phyloP scores from a whole-genome alignment of 2,329 filamentous ascomycete genomes.

The Colletotrichum graminicola region DNA sequence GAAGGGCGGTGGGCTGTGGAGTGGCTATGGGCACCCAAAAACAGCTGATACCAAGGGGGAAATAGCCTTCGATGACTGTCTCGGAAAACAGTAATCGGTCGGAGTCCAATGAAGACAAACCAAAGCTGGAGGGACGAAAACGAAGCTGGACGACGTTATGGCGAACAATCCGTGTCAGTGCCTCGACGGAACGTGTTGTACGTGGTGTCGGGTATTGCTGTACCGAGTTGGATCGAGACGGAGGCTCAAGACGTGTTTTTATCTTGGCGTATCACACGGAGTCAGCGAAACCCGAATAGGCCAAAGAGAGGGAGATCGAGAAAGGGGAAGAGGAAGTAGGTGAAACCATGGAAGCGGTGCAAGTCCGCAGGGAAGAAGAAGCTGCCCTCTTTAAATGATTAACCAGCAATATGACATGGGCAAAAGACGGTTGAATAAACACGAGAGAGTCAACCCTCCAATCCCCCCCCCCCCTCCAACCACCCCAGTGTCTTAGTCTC shows the following conservation, averaged over 20 bases:
- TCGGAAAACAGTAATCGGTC: constrained; percentile 3
- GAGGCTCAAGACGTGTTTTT: not conserved
- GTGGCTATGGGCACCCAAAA: not conserved
- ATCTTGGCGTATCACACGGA: not conserved
- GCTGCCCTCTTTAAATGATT: constrained; percentile 30
- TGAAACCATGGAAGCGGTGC: not conserved
- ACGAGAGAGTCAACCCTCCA: not conserved
- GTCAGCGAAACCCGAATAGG: not conserved
- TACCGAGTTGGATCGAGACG: not conserved
- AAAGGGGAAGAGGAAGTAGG: not conserved
- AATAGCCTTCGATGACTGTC: constrained; percentile 4
- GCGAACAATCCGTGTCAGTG: constrained; percentile 6
- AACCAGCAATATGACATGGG: not conserved
- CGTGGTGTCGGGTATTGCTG: not conserved
- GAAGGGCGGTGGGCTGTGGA: not conserved
- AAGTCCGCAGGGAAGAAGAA: not conserved
- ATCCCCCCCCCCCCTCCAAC: not conserved
- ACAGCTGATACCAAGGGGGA: constrained; percentile 15
- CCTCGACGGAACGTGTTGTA: not conserved
- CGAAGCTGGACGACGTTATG: constrained; percentile 13
- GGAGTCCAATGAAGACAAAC: not conserved
- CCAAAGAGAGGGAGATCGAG: no score
- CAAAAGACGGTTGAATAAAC: not conserved
- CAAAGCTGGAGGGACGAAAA: constrained; percentile 11
- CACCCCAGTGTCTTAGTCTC: constrained; percentile 1